Base-by-base conservation (phyloP, 768 basidiomycete species). In the Kockovaella imperatae region DNA sequence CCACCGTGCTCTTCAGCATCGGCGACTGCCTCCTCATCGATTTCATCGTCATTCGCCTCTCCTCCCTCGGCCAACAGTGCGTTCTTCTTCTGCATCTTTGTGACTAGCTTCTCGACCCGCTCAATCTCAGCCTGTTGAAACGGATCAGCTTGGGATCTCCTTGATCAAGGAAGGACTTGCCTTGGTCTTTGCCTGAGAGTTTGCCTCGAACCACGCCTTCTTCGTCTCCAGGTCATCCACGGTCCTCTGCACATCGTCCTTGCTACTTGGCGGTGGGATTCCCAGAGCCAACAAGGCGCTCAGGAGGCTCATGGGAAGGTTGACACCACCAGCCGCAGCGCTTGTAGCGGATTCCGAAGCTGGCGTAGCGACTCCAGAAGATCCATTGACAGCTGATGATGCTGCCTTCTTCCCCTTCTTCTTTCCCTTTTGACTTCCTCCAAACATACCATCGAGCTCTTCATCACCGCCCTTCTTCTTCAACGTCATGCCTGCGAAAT, bases 401-500 rank as follows among this genome's bases (percentile, higher is more conserved):
- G 59, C 64, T 40, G 67, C 69, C 45, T 65, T 76, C 60, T 80
- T 83, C 40, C 77, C 77, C 70, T 84, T 87, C 53, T 76, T 71
- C 53, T 74, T 74, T 23, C 72, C 45, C 44, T 50, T 75, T 15
- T 80, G 85, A 35, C 63, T 59, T 6, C 64, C 66, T 8, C 65
- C 64, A 31, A 64, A 64, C 52, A 70, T 67, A 14, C 59, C 59
- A 15, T 81, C 78, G 3, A 80, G 60, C 47, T 86, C 82, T 36
- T 90, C 84, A 23, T 84, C 85, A 36, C 84, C 84, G 26, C 81
- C 84, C 76, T 96, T 96, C 79, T 99, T 99, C 77, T 93, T 96
- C 62, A 83, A 77, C 18, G 91, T 77, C 49, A 83, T 71, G 29
- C 84, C 87, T 43, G 83, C 82, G 28, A 72, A 71, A 6, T 80